These are phyloP conservation scores for Colletotrichum trifolii DNA, from an alignment of 2,329 filamentous ascomycete genomes.

Conservation along the genomic window DNA sequence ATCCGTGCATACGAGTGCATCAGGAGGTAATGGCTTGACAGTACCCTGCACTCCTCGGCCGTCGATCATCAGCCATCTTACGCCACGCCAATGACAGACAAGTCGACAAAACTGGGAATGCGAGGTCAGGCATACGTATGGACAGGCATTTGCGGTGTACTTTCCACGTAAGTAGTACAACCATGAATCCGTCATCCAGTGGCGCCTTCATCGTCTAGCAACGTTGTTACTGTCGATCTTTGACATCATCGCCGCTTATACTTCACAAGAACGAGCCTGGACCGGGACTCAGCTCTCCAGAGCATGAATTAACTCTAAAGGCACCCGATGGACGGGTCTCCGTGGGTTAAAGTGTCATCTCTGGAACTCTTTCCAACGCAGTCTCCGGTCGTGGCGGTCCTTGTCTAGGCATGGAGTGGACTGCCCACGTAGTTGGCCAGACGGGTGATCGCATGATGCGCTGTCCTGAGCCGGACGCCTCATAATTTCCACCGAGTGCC, in stretches of 20 bases:
- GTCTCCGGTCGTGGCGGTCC: not conserved
- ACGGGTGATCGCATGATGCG: conserved; percentile 20
- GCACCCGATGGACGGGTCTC: too few relatives aligned
- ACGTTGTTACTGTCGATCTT: too few relatives aligned
- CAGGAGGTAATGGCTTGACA: too few relatives aligned
- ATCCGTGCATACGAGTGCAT: too few relatives aligned
- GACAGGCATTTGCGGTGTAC: not conserved
- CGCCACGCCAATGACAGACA: conserved; percentile 4
- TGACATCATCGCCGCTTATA: too few relatives aligned
- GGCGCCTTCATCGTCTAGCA: not conserved
- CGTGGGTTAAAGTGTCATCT: not conserved
- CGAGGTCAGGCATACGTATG: not conserved
- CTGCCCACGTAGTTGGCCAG: not conserved
- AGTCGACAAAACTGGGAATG: not conserved
- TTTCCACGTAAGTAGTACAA: conserved; percentile 18
- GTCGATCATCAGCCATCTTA: conserved; percentile 9
- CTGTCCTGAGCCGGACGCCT: conserved; percentile 1
- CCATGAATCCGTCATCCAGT: not conserved
- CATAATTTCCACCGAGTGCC: not conserved
- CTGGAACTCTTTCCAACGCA: not conserved
- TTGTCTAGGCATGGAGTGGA: not conserved
- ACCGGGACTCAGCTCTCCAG: too few relatives aligned
- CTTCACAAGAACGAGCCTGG: too few relatives aligned
- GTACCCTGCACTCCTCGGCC: conserved; percentile 3
- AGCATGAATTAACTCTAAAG: too few relatives aligned